Evolutionary conservation across 1,284 basidiomycete genomes (phyloP).

Genomic region (Irpex sp.): DNA sequence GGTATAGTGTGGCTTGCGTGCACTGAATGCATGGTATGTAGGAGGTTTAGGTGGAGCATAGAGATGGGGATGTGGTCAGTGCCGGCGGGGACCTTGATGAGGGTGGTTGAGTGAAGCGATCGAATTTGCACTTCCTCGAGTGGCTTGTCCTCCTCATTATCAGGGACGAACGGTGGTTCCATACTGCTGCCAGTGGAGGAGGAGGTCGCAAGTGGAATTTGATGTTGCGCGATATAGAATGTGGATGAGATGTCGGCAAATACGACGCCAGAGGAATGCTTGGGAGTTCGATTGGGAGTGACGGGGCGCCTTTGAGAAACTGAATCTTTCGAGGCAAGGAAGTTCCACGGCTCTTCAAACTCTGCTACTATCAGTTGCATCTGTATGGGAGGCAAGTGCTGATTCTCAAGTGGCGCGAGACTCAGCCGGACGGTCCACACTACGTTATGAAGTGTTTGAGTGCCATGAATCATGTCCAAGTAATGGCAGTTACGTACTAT

Average conservation of each 20-base stretch:
- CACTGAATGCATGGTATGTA: conserved; percentile 41
- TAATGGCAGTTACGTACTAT: conserved; percentile 45
- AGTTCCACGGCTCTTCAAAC: conserved; percentile 49
- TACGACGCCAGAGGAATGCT: conserved; percentile 13
- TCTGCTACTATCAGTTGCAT: conserved; percentile 57
- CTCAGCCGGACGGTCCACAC: conserved; percentile 62
- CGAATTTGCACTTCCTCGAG: conserved; percentile 37
- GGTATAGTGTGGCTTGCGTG: conserved; percentile 16
- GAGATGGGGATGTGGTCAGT: conserved; percentile 39
- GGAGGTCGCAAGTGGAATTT: conserved; percentile 21
- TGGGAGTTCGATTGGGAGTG: conserved; percentile 9
- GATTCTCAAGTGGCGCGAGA: conserved; percentile 27
- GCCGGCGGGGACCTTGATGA: conserved; percentile 47
- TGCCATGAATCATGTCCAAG: conserved; percentile 1
- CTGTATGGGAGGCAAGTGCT: conserved; percentile 43
- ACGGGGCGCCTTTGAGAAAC: conserved; percentile 1
- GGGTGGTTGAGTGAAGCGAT: conserved; percentile 51
- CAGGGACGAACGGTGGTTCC: conserved; percentile 21
- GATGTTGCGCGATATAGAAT: conserved; percentile 14
- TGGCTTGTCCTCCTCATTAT: conserved; percentile 30
- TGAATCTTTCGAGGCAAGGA: conserved; percentile 18
- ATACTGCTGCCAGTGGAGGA: conserved; percentile 22
- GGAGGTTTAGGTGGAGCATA: conserved; percentile 60
- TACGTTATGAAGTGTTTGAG: conserved; percentile 26
- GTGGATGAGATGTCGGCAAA: conserved; percentile 12